A percentile compares a stretch with the other conserved stretches of the same genome.
Evolutionary conservation across 2,329 filamentous ascomycete species (phyloP).

Genomic region (Pseudogymnoascus sp.): DNA sequence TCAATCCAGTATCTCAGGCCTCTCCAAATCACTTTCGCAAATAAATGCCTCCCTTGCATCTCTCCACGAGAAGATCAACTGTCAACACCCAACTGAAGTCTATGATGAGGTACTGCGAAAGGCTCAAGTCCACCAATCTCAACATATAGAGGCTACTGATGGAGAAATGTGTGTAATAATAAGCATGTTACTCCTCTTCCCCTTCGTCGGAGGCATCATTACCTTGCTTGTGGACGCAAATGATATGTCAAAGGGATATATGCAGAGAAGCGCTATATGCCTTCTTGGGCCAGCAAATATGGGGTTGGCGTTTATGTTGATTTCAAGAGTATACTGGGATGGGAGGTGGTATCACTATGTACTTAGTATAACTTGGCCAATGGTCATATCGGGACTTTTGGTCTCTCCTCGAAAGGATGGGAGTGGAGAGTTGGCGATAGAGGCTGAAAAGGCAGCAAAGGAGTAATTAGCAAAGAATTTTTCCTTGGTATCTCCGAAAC

Average conservation of each 20-base stretch:
- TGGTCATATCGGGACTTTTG: background rate
- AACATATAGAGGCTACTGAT: background rate
- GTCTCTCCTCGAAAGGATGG: background rate
- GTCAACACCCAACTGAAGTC: background rate
- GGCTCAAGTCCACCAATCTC: background rate
- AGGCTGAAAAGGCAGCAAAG: background rate
- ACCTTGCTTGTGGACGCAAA: background rate
- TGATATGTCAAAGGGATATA: background rate
- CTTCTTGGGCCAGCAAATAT: background rate
- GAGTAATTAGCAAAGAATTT: background rate
- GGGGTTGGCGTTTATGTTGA: background rate
- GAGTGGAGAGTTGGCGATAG: background rate
- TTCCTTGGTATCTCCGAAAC: background rate
- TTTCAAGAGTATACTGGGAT: background rate
- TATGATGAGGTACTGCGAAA: background rate
- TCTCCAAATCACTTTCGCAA: background rate
- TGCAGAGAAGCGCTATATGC: background rate
- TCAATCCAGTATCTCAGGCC: background rate
- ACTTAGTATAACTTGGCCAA: background rate
- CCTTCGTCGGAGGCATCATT: background rate
- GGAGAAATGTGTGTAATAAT: background rate
- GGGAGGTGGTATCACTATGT: background rate
- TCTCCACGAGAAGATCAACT: background rate
- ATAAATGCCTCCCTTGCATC: background rate
- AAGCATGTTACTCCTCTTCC: background rate